phyloP scores from a whole-genome alignment of 2,329 filamentous ascomycete genomes.

The Fusarium chaquense region DNA sequence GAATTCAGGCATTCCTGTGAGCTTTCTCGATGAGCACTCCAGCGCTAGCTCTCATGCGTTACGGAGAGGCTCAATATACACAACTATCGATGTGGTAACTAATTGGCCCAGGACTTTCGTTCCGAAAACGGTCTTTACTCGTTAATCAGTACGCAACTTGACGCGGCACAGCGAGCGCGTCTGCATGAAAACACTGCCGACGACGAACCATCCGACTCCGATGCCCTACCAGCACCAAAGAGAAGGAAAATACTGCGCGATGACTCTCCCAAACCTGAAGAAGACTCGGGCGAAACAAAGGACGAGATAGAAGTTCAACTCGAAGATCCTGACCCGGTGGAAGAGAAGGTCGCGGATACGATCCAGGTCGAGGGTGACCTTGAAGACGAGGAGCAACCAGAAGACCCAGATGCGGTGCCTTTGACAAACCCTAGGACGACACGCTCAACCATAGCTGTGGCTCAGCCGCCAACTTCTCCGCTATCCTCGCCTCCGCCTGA shows the following conservation, averaged over 20 bases:
- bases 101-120: slow-evolving; percentile 70
- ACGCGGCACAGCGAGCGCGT: slow-evolving; percentile 59
- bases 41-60: slow-evolving; percentile 22
- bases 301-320: slow-evolving; percentile 45
- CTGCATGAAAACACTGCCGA: slow-evolving; percentile 44
- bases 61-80: not conserved
- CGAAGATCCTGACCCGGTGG: slow-evolving; percentile 29
- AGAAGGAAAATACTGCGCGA: slow-evolving; percentile 51
- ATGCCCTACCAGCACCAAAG: slow-evolving; percentile 48
- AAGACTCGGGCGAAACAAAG: slow-evolving; percentile 27
- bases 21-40: slow-evolving; percentile 25
- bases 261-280: slow-evolving; percentile 21
- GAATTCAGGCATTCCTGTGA: slow-evolving; percentile 79
- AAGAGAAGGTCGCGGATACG: slow-evolving; percentile 35
- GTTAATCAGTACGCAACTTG: slow-evolving; percentile 75
- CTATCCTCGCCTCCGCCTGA: slow-evolving; percentile 55
- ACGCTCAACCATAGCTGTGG: slow-evolving; percentile 38
- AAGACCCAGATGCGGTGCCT: slow-evolving; percentile 14
- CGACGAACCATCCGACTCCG: slow-evolving; percentile 34
- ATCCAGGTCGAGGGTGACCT: slow-evolving; percentile 33
- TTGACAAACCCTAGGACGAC: slow-evolving; percentile 36
- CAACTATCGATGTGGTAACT: slow-evolving; percentile 23
- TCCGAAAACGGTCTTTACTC: slow-evolving; percentile 80
- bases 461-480: slow-evolving; percentile 51
- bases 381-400: slow-evolving; percentile 31